Base-by-base conservation (phyloP, 441 rosid genomes). In the Eruca vesicaria region DNA sequence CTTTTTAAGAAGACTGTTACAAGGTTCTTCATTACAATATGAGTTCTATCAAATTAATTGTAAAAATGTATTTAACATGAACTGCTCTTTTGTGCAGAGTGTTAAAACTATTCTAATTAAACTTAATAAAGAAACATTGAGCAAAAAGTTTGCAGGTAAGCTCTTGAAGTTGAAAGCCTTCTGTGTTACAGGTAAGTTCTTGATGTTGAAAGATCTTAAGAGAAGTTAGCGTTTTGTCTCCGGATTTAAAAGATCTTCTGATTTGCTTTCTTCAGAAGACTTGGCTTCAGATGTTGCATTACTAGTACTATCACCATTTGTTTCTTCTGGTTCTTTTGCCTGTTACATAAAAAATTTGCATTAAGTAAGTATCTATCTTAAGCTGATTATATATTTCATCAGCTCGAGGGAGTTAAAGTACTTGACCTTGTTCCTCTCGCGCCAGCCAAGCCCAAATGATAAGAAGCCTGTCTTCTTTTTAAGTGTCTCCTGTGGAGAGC, bases 381-480 rank as follows among this genome's bases (percentile, higher is more conserved):
- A 57, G 59, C 64, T 9, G 26, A 15, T n/a, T n/a, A n/a, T n/a
- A 65, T 7, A 65, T 48, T 75, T 53, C 45, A 66, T 57, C 36
- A 66, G 21, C 32, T 64, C 4, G n/a, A 48, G 16, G 9, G 35
- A 0, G n/a, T 28, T 66, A 31, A n/a, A 62, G 59, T 57, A 60
- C 59, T 63, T 78, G 79, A 87, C 98, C 98, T 91, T 93, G 85
- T 68, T 86, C 74, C 67, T 69, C 58, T 92, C 93, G 1, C 87
- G 92, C 97, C 97, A 93, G 18, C 90, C 89, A 67, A 90, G 85
- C 68, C 95, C 92, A 67, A 93, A 93, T 45, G 83, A 77, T 67
- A 88, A 36, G 63, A 91, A 69, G 45, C 93, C 82, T 36, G 75
- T 71, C 82, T 78, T 86, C 83, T 82, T 86, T 76, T 77, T 78